phyloP scores from a whole-genome alignment of 2,329 filamentous ascomycete species.

The Botrytis fragariae region DNA sequence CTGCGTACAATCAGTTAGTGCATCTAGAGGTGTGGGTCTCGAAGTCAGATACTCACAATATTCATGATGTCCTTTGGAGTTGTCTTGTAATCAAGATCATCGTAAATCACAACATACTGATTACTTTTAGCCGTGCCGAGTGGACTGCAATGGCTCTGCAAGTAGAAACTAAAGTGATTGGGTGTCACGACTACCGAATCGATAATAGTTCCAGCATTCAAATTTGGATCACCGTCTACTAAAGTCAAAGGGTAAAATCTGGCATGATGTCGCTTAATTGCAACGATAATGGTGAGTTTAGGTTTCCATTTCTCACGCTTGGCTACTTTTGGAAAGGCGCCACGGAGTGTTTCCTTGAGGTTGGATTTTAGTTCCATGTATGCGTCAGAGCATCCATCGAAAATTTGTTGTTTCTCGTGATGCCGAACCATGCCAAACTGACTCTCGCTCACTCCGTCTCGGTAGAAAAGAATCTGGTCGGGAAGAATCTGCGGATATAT shows the following conservation, averaged over 20 bases:
- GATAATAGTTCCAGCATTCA: background rate
- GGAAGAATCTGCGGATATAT: background rate
- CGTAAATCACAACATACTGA: background rate
- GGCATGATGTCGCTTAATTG: slow-evolving; percentile 1
- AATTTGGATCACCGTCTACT: slow-evolving; percentile 17
- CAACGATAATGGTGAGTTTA: background rate
- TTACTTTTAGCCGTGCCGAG: slow-evolving; percentile 14
- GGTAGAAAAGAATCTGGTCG: background rate
- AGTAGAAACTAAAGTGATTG: slow-evolving; percentile 1
- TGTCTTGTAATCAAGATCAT: slow-evolving; percentile 55
- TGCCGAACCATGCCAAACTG: background rate
- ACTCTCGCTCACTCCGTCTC: background rate
- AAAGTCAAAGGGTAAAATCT: background rate
- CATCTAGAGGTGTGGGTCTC: background rate
- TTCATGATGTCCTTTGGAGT: slow-evolving; percentile 44
- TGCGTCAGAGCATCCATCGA: background rate
- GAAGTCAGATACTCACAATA: background rate
- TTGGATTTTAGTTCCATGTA: background rate
- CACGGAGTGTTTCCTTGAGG: too few species aligned
- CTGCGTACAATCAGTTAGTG: slow-evolving; percentile 43
- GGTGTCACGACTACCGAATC: background rate
- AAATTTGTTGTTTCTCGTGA: background rate
- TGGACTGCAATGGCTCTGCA: background rate
- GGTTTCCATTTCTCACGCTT: background rate
- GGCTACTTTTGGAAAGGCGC: background rate